phyloP scores from a whole-genome alignment of 2,329 filamentous ascomycete genomes.

The Conoideocrella luteorostrata region DNA sequence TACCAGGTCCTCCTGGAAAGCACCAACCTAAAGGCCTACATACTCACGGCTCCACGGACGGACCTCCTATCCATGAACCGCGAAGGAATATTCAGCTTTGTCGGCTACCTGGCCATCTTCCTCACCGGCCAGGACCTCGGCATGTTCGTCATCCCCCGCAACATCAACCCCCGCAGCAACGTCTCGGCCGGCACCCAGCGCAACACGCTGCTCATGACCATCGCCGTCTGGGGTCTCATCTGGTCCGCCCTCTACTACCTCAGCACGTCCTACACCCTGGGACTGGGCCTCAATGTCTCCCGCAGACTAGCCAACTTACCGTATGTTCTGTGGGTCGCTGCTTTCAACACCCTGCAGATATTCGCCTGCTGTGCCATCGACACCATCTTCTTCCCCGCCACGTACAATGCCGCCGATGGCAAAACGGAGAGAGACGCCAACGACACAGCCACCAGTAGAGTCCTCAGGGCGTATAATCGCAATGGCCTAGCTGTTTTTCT shows the following conservation, averaged over 20 bases:
- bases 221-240: conserved; percentile 56
- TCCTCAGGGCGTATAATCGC: conserved; percentile 80
- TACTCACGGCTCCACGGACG: conserved; percentile 73
- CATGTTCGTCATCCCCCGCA: conserved; percentile 66
- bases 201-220: conserved; percentile 53
- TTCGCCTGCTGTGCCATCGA: conserved; percentile 74
- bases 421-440: conserved; percentile 58
- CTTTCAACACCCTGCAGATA: conserved; percentile 83
- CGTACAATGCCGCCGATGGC: conserved; percentile 51
- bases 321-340: conserved; percentile 87
- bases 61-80: conserved; percentile 83
- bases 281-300: conserved; percentile 71
- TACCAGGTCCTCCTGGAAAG: conserved; percentile 75
- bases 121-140: conserved; percentile 81
- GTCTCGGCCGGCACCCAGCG: conserved; percentile 40
- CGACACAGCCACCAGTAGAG: conserved; percentile 65
- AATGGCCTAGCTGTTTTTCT: conserved; percentile 85
- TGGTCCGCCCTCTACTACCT: conserved; percentile 69
- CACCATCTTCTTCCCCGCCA: conserved; percentile 66
- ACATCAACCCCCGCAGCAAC: conserved; percentile 36
- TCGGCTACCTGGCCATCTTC: conserved; percentile 92
- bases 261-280: conserved; percentile 61
- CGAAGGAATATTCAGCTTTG: conserved; percentile 91
- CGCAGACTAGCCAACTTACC: conserved; percentile 87
- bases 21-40: conserved; percentile 72